These are phyloP conservation scores for Termitomyces sp. DNA, from an alignment of 768 basidiomycete genomes.

Conservation along the genomic window DNA sequence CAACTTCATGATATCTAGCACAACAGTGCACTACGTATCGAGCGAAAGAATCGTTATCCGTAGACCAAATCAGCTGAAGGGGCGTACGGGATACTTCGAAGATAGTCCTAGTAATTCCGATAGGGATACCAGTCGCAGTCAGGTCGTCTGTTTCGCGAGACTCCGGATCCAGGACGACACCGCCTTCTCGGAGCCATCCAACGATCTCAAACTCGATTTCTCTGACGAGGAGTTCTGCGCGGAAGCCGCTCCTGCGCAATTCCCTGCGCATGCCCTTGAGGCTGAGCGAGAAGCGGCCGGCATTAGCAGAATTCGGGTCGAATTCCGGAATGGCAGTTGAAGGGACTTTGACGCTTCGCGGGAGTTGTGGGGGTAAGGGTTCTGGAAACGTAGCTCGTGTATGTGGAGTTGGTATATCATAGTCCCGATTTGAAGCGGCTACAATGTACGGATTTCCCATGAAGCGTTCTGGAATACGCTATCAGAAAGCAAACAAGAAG, in stretches of 20 bases:
- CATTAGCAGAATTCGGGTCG: constrained; percentile 55
- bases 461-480: constrained; percentile 49
- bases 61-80: constrained; percentile 68
- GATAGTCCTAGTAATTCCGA: constrained; percentile 51
- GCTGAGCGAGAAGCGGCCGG: constrained; percentile 73
- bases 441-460: constrained; percentile 69
- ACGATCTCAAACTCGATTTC: constrained; percentile 62
- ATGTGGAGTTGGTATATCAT: constrained; percentile 35
- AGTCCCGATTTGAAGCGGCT: constrained; percentile 55
- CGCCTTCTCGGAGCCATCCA: constrained; percentile 57
- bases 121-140: constrained; percentile 31
- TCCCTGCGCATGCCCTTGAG: constrained; percentile 70
- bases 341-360: constrained; percentile 53
- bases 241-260: constrained; percentile 55
- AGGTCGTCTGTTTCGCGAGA: constrained; percentile 17
- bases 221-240: constrained; percentile 57
- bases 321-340: constrained; percentile 30
- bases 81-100: constrained; percentile 65
- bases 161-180: constrained; percentile 51
- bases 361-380: constrained; percentile 67
- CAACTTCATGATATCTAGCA: constrained; percentile 71
- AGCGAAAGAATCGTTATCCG: constrained; percentile 65
- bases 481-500: neutral
- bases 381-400: constrained; percentile 63
- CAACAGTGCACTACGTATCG: constrained; percentile 82